Percentiles rank a stretch among this genome's conserved stretches.
Evolutionary conservation across 1,284 basidiomycete genomes (phyloP).

Genomic region (Peniophora sp.): DNA sequence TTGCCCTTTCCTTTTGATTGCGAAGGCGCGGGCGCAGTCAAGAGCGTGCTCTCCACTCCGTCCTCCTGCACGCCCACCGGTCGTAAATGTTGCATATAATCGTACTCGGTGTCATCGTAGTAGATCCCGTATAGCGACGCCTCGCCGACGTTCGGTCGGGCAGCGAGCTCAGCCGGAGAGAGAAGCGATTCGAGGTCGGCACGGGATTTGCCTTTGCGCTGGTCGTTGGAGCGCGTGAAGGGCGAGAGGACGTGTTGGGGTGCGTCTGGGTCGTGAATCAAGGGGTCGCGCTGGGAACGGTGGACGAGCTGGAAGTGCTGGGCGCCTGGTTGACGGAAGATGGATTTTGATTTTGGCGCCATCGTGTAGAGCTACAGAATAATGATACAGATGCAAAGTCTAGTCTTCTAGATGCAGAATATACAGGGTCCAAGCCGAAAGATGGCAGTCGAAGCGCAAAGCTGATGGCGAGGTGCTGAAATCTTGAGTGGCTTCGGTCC

Average conservation of each 20-base stretch:
- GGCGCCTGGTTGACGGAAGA: slow-evolving; percentile 83
- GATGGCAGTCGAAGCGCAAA: too few relatives aligned
- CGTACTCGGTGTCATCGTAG: slow-evolving; percentile 96
- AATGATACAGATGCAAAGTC: too few relatives aligned
- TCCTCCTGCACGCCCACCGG: slow-evolving; percentile 67
- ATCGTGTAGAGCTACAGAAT: slow-evolving; percentile 25
- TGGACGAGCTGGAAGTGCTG: slow-evolving; percentile 97
- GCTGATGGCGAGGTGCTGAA: too few relatives aligned
- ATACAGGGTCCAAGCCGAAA: neutral
- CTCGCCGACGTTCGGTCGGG: slow-evolving; percentile 64
- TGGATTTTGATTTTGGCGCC: slow-evolving; percentile 58
- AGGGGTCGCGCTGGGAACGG: slow-evolving; percentile 91
- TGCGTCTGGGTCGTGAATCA: slow-evolving; percentile 90
- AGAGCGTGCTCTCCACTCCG: slow-evolving; percentile 67
- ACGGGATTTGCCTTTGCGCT: slow-evolving; percentile 70
- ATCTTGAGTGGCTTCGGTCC: too few relatives aligned
- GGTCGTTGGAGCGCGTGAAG: slow-evolving; percentile 61
- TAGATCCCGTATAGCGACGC: slow-evolving; percentile 89
- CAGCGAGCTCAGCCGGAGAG: slow-evolving; percentile 49
- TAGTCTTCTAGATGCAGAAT: neutral
- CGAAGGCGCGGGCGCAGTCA: slow-evolving; percentile 55
- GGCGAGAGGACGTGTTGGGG: slow-evolving; percentile 84
- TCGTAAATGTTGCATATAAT: slow-evolving; percentile 97
- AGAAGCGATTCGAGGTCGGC: slow-evolving; percentile 63
- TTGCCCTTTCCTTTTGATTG: slow-evolving; percentile 27